These are phyloP conservation scores for Polytrichum formosum DNA, from an alignment of 225 moss, liverwort and hornwort genomes.

Conservation along the genomic window DNA sequence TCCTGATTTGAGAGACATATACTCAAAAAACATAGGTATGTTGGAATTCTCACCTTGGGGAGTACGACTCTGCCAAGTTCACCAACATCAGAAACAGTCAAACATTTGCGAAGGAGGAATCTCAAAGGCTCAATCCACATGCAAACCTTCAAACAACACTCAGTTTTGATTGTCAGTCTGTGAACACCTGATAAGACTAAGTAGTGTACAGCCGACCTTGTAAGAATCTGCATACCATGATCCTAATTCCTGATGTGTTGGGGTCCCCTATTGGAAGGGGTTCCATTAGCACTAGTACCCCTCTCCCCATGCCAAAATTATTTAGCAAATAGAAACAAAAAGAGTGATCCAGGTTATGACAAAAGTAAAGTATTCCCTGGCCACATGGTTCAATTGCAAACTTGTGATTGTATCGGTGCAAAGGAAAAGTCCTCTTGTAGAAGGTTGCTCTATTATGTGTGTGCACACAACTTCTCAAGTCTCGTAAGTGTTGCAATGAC, in stretches of 20 bases:
- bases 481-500: too few species aligned
- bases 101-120: not conserved
- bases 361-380: not conserved
- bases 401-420: not conserved
- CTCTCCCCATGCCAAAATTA: too few species aligned
- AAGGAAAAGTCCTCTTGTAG: too few species aligned
- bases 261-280: too few species aligned
- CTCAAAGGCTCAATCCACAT: conserved; percentile 2
- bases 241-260: not conserved
- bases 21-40: too few species aligned
- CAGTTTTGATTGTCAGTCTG: not conserved
- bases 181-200: too few species aligned
- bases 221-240: not conserved
- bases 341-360: not conserved
- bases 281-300: too few species aligned
- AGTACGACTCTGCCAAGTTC: conserved; percentile 1
- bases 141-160: not conserved
- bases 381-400: not conserved
- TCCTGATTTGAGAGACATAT: too few species aligned
- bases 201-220: not conserved
- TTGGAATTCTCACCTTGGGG: not conserved
- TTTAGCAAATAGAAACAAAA: not conserved
- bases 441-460: too few species aligned
- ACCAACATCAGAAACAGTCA: conserved; percentile 2
- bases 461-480: too few species aligned